Evolutionary conservation across 2,329 filamentous ascomycete species (phyloP), one percentile per base, ranked within the genome.

Genomic region (Phialocephala sp.): DNA sequence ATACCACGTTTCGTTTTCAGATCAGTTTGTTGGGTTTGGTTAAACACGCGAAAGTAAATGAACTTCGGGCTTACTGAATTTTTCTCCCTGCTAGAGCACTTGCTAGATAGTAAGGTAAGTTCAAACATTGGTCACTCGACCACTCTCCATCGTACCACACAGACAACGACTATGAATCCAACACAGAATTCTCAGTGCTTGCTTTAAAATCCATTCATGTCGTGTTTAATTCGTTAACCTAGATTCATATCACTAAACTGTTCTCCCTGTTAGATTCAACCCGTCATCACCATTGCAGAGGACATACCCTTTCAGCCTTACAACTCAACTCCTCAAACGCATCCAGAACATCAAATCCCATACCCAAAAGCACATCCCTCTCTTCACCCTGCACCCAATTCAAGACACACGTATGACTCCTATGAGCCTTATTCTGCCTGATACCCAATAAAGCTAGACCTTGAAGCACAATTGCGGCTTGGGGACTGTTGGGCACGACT

Each of bases 291-390:
- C n/a, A 54, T 3, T 24, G 22, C 24, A 2, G 18, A 41, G 36
- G 45, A 66, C 81, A 78, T 65, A 86, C 84, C 74, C 79, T 82
- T 20, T 86, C 84, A 2, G 80, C 79, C 22, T 90, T 87, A 69
- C 84, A 86, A 66, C 88, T 91, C 61, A 95, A 86, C 77, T 96
- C 91, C 73, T 97, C 92, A 77, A 93, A 96, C 47, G 85, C 89
- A 78, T 94, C 90, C 68, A 93, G 80, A 54, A 91, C 85, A 69
- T 88, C 87, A 74, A 96, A 96, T 0, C 92, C 92, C 90, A 96
- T 92, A 0, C 87, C 87, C 63, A 89, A 83, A 65, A 96, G 80
- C 41, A 89, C 87, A 76, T 95, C 92, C 61, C 73, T 70, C 65
- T 74, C 70, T 14, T 75, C 72, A 0, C 72, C 72, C 20, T 67